phyloP scores from a whole-genome alignment of 2,329 filamentous ascomycete genomes.

The Colletotrichum sp. region DNA sequence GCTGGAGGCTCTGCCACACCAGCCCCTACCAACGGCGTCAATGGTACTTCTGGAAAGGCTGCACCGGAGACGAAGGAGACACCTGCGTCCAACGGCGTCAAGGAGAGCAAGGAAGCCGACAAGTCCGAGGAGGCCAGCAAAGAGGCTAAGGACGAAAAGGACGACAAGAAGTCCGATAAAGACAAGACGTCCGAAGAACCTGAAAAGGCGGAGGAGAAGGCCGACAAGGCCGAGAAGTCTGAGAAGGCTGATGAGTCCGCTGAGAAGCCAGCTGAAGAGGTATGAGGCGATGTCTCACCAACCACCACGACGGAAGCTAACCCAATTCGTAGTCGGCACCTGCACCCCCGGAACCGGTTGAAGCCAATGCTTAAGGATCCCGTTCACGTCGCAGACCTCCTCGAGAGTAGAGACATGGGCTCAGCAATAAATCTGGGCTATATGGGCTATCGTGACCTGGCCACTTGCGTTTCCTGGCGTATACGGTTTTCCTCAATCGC shows the following conservation, averaged over 20 bases:
- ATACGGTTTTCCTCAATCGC: constrained; percentile 19
- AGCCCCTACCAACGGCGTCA: constrained; percentile 50
- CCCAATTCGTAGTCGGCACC: constrained; percentile 20
- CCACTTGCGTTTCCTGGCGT: constrained; percentile 22
- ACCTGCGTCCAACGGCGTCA: constrained; percentile 41
- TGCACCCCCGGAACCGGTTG: constrained; percentile 38
- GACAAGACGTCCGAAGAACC: constrained; percentile 38
- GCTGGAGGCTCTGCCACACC: constrained; percentile 36
- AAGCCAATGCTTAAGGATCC: constrained; percentile 37
- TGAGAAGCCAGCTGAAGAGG: constrained; percentile 37
- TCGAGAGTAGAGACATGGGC: constrained; percentile 7
- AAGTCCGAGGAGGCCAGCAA: constrained; percentile 38
- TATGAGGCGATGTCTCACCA: constrained; percentile 24
- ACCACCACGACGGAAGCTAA: not conserved
- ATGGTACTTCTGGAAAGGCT: constrained; percentile 44
- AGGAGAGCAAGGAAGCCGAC: constrained; percentile 43
- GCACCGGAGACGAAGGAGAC: constrained; percentile 45
- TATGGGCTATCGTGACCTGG: not conserved
- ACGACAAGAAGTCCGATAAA: constrained; percentile 32
- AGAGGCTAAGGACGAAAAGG: constrained; percentile 38
- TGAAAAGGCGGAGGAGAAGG: constrained; percentile 34
- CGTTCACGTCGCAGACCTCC: not conserved
- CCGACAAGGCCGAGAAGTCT: constrained; percentile 28
- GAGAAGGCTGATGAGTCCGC: constrained; percentile 18
- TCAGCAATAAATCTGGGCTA: not conserved